phyloP scores from a whole-genome alignment of 2,329 filamentous ascomycete species.

The Pestalotiopsis fici region DNA sequence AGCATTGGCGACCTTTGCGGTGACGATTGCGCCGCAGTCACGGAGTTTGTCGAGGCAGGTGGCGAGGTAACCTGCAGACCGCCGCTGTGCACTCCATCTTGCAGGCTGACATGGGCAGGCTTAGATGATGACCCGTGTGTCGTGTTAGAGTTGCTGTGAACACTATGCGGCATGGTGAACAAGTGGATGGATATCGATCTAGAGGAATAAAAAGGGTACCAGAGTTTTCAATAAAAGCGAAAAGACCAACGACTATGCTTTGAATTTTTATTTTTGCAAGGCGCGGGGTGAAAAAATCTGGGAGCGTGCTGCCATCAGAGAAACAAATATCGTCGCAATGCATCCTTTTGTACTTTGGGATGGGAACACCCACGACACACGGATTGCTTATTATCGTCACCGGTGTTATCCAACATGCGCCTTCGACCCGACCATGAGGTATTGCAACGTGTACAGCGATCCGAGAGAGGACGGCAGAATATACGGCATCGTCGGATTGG shows the following conservation, averaged over 20 bases:
- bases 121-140: background rate
- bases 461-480: background rate
- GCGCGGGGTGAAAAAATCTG: background rate
- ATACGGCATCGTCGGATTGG: background rate
- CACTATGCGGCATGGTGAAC: constrained; percentile 5
- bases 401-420: background rate
- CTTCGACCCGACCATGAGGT: background rate
- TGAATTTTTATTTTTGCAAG: background rate
- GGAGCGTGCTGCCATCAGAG: background rate
- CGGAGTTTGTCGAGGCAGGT: background rate
- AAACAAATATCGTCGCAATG: background rate
- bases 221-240: background rate
- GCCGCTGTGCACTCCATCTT: background rate
- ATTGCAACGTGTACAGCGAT: background rate
- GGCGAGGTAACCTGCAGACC: background rate
- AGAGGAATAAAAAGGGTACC: background rate
- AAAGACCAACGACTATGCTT: background rate
- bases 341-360: background rate
- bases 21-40: background rate
- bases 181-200: background rate
- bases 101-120: background rate
- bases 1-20: background rate
- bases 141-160: background rate
- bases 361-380: background rate
- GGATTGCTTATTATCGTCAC: background rate